Base-by-base conservation (phyloP, 1,284 basidiomycete species). In the Rhodotorula glutinis region DNA sequence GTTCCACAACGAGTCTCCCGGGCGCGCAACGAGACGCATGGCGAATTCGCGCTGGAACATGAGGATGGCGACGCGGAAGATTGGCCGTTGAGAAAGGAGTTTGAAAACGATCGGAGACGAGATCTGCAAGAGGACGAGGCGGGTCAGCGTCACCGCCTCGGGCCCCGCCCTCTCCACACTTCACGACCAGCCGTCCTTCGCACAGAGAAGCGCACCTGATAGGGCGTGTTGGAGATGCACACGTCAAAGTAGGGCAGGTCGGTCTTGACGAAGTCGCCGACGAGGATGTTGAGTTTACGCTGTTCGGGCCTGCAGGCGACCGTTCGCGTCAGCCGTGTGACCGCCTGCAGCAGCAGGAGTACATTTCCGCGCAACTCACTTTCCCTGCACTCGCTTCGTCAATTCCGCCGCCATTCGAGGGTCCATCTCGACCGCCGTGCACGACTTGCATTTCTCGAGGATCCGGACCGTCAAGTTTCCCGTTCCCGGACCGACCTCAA, bases 1-100 rank as follows among this genome's bases (percentile, higher is more conserved):
- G 62, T 93, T 97, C 96, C 96, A 99, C 11, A 97, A 82, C 33
- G 87, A 83, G 14, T 90, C 88, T 3, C 87, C 88, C 0, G 96
- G 92, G 38, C 86, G 83, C 4, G 95, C 96, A 52, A 92, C 87
- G 19, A 99, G 85, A 2, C 96, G 89, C 66, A 95, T 83, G 0
- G 96, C 95, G 77, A 98, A 98, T 79, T 98, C 95, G 64, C 93
- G 89, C 81, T 98, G 95, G 82, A 98, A 98, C 95, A 98, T 98
- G 81, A 98, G 90, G 71, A 98, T 93, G 38, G 92, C 92, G 70
- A 90, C 87, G 43, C 95, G 90, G 78, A 91, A 93, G 57, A 97
- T 83, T 0, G 95, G 95, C 13, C 95, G 89, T 76, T 98, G 93
- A 3, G 95, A 97, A 62, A 98, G 88, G 44, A 98, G 85, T 73